Evolutionary conservation across 352 stramenopile species (phyloP), one percentile per base, ranked within the genome.

Genomic region (Globisporangium cederbergense): DNA sequence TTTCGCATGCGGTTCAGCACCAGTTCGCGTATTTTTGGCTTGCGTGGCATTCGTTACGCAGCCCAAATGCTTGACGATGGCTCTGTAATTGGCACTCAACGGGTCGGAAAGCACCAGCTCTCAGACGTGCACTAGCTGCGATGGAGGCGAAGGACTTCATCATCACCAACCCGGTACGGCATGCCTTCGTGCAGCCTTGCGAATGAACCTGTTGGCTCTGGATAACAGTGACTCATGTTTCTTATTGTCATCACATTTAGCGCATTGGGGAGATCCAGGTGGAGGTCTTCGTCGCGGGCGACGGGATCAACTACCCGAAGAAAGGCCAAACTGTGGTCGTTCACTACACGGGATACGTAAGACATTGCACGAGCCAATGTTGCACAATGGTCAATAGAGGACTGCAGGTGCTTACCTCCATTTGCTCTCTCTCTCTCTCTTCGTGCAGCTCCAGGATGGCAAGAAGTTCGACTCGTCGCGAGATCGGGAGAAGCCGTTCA

Each of bases 251-350:
- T 42, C 22, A 7, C 8, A 16, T 14, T 28, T 20, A 90, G 81
- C 83, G 78, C 30, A 60, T 73, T 46, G 78, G 85, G 6, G 81
- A 95, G 60, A 88, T 97, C 32, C 83, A 91, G 62, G 83, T 97
- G 9, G 89, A 96, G 66, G 91, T 96, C 14, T 95, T 96, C 65
- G 79, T 92, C 9, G 89, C 88, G 1, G 90, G 90, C n/a, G 88
- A 97, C 71, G 89, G 89, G 5, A 83, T 96, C 66, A 96, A 95
- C 64, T 97, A 96, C 69, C 89, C 89, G 13, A 90, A 82, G 46
- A 92, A 91, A 65, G 89, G 89, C 8, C 83, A 96, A 38, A 95
- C 80, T 28, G 88, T 96, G 9, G 79, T 91, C 13, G 74, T 97
- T 18, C 89, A 97, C 74, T 97, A 96, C 72, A 96, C 75, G 0